Evolutionary conservation across 1,139 yeast genomes (phyloP).

Genomic region (Debaryomycetaceae sp.): DNA sequence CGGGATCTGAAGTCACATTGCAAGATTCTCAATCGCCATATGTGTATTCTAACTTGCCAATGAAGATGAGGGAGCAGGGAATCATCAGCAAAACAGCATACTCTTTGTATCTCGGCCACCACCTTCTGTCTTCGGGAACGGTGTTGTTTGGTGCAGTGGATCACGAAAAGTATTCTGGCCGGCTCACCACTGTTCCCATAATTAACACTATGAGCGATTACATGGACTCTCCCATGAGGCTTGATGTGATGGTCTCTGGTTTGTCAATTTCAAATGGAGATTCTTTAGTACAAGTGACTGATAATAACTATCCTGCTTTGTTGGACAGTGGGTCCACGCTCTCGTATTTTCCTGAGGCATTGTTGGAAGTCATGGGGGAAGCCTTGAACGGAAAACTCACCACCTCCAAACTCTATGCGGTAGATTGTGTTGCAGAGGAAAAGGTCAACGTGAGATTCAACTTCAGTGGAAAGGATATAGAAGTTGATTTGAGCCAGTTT

Average conservation of each 20-base stretch:
- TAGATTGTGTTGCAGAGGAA: neutral
- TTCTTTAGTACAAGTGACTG: slow-evolving; percentile 10
- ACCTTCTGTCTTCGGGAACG: slow-evolving; percentile 26
- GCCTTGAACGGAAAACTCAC: slow-evolving; percentile 24
- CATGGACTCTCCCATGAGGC: slow-evolving; percentile 18
- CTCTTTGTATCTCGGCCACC: slow-evolving; percentile 38
- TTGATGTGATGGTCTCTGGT: slow-evolving; percentile 22
- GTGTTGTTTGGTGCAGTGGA: slow-evolving; percentile 52
- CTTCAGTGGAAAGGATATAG: slow-evolving; percentile 38
- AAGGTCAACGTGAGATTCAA: slow-evolving; percentile 13
- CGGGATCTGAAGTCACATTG: slow-evolving; percentile 45
- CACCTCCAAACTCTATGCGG: neutral
- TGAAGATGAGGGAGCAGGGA: slow-evolving; percentile 34
- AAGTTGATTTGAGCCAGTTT: slow-evolving; percentile 33
- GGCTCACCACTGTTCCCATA: slow-evolving; percentile 28
- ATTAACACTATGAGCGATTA: slow-evolving; percentile 21
- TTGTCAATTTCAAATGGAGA: slow-evolving; percentile 13
- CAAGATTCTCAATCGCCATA: slow-evolving; percentile 9
- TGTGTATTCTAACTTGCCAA: slow-evolving; percentile 29
- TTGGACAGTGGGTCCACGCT: slow-evolving; percentile 46
- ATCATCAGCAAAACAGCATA: slow-evolving; percentile 49
- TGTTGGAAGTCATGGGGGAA: slow-evolving; percentile 25
- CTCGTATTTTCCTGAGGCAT: slow-evolving; percentile 26
- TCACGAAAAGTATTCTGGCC: slow-evolving; percentile 42
- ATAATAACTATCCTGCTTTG: slow-evolving; percentile 25